phyloP scores from a whole-genome alignment of 352 stramenopile genomes.

The Phytophthora europaea region DNA sequence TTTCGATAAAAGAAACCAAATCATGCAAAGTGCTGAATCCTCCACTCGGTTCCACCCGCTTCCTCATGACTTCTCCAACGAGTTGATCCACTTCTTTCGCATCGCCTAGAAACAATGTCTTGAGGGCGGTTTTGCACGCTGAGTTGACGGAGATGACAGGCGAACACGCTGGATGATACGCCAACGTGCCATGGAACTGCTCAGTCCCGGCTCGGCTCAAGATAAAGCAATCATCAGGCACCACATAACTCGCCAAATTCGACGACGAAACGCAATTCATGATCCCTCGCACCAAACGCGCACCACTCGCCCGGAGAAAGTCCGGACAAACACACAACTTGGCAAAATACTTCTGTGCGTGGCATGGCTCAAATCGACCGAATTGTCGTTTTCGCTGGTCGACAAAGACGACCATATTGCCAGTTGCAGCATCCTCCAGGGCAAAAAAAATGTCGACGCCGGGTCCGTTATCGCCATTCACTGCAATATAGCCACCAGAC shows the following conservation, averaged over 20 bases:
- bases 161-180: slow-evolving; percentile 43
- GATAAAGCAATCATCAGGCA: slow-evolving; percentile 9
- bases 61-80: slow-evolving; percentile 5
- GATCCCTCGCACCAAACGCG: slow-evolving; percentile 11
- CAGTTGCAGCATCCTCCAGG: slow-evolving; percentile 33
- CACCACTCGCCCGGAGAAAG: slow-evolving; percentile 4
- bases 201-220: slow-evolving; percentile 35
- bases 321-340: slow-evolving; percentile 11
- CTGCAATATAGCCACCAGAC: slow-evolving; percentile 31
- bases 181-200: slow-evolving; percentile 39
- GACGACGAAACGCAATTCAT: not conserved
- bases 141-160: slow-evolving; percentile 42
- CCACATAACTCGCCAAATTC: slow-evolving; percentile 2
- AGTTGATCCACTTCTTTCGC: not conserved
- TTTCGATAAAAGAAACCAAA: not conserved
- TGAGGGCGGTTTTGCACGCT: slow-evolving; percentile 33
- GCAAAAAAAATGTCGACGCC: slow-evolving; percentile 43
- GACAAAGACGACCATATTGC: slow-evolving; percentile 2
- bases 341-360: slow-evolving; percentile 4
- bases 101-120: slow-evolving; percentile 20
- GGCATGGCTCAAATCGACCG: slow-evolving; percentile 12
- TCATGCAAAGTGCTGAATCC: slow-evolving; percentile 1
- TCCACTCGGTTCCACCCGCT: slow-evolving; percentile 9
- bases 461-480: slow-evolving; percentile 34
- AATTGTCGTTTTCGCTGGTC: slow-evolving; percentile 16